Evolutionary conservation across 2,329 filamentous ascomycete genomes (phyloP), one percentile per base, ranked within the genome.

Genomic region (Apiospora koreana): DNA sequence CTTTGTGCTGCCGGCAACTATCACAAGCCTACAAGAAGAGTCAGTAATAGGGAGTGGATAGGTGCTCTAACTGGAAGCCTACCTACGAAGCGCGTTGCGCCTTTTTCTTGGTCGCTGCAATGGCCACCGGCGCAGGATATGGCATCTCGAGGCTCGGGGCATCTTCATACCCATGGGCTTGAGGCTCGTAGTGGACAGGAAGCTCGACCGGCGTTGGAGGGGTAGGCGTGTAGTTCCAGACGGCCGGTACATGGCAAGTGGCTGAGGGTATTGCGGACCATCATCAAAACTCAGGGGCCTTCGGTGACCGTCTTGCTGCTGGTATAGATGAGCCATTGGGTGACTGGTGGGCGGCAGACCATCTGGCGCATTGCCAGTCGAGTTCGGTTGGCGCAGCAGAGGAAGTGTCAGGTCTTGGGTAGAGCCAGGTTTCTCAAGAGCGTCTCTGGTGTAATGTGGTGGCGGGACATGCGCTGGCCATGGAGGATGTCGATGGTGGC

Each of bases 1-100:
- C 94, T 81, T 97, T 97, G 48, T 95, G 87, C 72, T 93, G 88
- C 71, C 94, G 91, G 81, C 94, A 97, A 80, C 92, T 93, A 77
- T 97, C 94, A 81, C 96, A 99, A 46, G 96, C 96, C 91, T 97
- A 76, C 58, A 62, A 10, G 18, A 35, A 35, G 21, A n/a, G 28
- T 41, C 18, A 16, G 46, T 42, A 31, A 35, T 41, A 28, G 41
- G 62, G n/a, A 38, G 35, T 31, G 66, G 62, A 71, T 68, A 73
- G 69, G 43, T 74, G 72, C 70, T 75, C 70, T 71, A 79, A 79
- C n/a, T 38, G 7, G 38, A 67, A 65, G 71, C 78, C 72, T 80
- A 90, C 88, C 85, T 91, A 89, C 12, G 89, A 90, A 41, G 89
- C 89, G 75, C 89, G 84, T 68, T 89, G 89, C n/a, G 88, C 88